Conservation (phyloP, 306 rosid genomes). For the Abrus pulchellus region DNA sequence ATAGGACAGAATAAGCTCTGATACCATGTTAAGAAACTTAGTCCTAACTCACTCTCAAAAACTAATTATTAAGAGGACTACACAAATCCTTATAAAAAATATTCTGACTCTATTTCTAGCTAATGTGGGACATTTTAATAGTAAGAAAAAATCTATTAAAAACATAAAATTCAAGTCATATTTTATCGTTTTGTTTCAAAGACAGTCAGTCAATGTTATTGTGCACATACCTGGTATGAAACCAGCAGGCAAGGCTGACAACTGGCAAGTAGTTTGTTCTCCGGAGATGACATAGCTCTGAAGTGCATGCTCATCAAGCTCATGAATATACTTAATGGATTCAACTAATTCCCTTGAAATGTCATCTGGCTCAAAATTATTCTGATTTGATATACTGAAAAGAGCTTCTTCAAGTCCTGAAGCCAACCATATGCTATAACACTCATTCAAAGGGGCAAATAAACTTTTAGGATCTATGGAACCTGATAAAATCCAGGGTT, state of each 20-base stretch:
- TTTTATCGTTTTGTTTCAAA: constrained; percentile 26
- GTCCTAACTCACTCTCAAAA: too few species aligned
- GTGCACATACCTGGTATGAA: constrained; percentile 73
- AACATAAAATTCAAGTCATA: constrained; percentile 8
- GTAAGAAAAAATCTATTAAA: not conserved
- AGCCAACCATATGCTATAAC: constrained; percentile 72
- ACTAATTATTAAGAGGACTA: too few species aligned
- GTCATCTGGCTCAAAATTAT: constrained; percentile 49
- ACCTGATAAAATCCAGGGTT: constrained; percentile 74
- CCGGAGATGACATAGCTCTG: constrained; percentile 61
- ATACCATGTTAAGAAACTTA: too few species aligned
- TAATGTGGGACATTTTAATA: too few species aligned
- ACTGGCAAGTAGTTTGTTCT: constrained; percentile 66
- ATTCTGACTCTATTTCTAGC: too few species aligned
- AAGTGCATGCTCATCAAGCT: constrained; percentile 67
- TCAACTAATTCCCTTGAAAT: constrained; percentile 58
- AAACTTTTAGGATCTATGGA: constrained; percentile 57
- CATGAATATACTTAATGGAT: constrained; percentile 68
- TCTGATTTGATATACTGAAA: constrained; percentile 52
- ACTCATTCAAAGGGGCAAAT: constrained; percentile 66
- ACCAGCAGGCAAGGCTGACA: constrained; percentile 74
- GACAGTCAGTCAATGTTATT: constrained; percentile 12
- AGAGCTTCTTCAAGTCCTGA: constrained; percentile 88
- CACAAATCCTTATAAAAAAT: too few species aligned
- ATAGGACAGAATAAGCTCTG: too few species aligned